These are phyloP conservation scores for Cercospora sojina DNA, from an alignment of 2,329 filamentous ascomycete genomes.

Conservation along the genomic window DNA sequence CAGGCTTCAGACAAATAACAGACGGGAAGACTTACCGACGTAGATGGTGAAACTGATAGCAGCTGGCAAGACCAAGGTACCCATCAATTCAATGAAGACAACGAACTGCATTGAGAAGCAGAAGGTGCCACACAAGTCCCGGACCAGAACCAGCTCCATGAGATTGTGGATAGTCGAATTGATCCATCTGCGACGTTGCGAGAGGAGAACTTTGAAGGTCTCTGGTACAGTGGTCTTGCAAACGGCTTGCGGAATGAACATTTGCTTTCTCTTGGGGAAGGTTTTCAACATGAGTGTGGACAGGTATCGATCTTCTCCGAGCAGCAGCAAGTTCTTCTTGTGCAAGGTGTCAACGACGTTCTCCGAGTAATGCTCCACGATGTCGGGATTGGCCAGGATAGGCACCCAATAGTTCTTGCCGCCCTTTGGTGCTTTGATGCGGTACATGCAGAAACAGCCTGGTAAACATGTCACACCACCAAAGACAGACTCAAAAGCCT, in stretches of 20 bases:
- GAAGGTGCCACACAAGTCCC: conserved; percentile 96
- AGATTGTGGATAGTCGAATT: conserved; percentile 99
- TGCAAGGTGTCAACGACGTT: conserved; percentile 98
- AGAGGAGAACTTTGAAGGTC: conserved; percentile 84
- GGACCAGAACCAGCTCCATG: conserved; percentile 93
- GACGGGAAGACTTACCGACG: conserved; percentile 64
- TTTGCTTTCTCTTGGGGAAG: conserved; percentile 97
- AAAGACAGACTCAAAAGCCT: conserved; percentile 97
- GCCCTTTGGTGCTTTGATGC: conserved; percentile 97
- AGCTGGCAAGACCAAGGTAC: conserved; percentile 89
- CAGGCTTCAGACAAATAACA: neutral
- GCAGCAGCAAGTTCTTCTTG: conserved; percentile 90
- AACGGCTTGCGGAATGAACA: conserved; percentile 96
- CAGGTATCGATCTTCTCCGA: conserved; percentile 92
- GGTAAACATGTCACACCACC: conserved; percentile 98
- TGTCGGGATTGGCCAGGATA: conserved; percentile 95
- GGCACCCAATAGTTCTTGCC: conserved; percentile 99
- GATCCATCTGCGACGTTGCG: conserved; percentile 96
- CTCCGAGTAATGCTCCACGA: conserved; percentile 98
- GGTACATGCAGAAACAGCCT: conserved; percentile 99
- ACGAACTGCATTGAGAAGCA: conserved; percentile 99
- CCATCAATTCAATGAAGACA: conserved; percentile 90
- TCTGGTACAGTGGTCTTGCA: conserved; percentile 98
- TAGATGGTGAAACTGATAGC: conserved; percentile 98
- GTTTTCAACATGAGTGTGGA: conserved; percentile 98